Evolutionary conservation across 2,329 filamentous ascomycete species (phyloP).

Genomic region (Hypocreales sp.): DNA sequence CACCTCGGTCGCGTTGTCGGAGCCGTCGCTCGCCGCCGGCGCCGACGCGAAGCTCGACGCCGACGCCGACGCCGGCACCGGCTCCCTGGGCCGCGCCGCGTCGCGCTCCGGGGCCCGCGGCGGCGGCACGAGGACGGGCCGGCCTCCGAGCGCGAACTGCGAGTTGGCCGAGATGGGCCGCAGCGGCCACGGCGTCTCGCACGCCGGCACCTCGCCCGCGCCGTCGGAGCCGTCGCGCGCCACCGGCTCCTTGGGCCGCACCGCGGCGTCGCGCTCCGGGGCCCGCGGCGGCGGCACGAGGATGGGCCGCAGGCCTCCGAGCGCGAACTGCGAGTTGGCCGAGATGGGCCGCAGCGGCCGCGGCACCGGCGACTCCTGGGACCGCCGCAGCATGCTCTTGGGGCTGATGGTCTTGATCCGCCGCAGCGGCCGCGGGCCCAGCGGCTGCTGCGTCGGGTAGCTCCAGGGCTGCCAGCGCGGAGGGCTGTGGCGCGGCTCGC

Average conservation of each 20-base stretch:
- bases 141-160: constrained; percentile 3
- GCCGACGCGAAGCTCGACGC: too few relatives aligned
- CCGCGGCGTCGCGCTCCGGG: too few relatives aligned
- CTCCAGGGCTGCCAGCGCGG: too few relatives aligned
- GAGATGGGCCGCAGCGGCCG: constrained; percentile 8
- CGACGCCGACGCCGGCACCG: too few relatives aligned
- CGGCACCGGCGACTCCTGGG: neutral
- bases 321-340: constrained; percentile 7
- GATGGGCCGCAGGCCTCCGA: neutral
- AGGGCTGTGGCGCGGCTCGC: too few relatives aligned
- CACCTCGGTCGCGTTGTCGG: constrained; percentile 6
- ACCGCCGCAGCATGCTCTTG: constrained; percentile 3
- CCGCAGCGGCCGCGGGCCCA: constrained; percentile 5
- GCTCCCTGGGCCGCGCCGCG: too few relatives aligned
- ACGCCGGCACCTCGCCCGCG: too few relatives aligned
- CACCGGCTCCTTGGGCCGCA: too few relatives aligned
- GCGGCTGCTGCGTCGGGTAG: constrained; percentile 1
- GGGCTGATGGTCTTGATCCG: constrained; percentile 9
- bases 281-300: constrained; percentile 4
- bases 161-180: constrained; percentile 9
- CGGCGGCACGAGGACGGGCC: constrained; percentile 3
- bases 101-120: too few relatives aligned
- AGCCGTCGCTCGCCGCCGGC: constrained; percentile 7
- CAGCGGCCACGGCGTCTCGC: constrained; percentile 5
- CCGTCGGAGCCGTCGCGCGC: too few relatives aligned